phyloP scores from a whole-genome alignment of 371 early-diverging fungal species.

The Apophysomyces trapeziformis region DNA sequence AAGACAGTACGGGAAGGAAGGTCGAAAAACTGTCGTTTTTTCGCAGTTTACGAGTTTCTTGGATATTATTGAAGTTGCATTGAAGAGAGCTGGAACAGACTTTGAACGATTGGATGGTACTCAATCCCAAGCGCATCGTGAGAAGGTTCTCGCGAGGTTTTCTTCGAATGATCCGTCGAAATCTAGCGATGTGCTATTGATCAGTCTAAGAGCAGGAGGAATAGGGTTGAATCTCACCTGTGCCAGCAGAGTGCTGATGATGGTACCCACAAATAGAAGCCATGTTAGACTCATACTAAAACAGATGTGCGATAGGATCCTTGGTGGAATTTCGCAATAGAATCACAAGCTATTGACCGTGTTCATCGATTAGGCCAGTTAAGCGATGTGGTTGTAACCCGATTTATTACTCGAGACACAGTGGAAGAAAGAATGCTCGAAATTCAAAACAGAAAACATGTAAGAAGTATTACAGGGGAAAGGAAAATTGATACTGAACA shows the following conservation, averaged over 20 bases:
- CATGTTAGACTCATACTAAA: too few species aligned
- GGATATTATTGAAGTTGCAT: constrained; percentile 65
- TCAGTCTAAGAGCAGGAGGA: constrained; percentile 87
- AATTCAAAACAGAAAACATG: constrained; percentile 64
- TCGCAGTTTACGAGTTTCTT: constrained; percentile 85
- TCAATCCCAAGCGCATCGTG: constrained; percentile 63
- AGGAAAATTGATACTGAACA: not conserved
- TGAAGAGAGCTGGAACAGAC: constrained; percentile 53
- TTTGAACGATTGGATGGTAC: constrained; percentile 76
- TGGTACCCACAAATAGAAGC: constrained; percentile 40
- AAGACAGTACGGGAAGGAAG: constrained; percentile 35
- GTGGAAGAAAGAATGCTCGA: constrained; percentile 72
- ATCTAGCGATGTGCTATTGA: constrained; percentile 65
- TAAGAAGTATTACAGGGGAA: constrained; percentile 10
- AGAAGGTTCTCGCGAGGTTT: constrained; percentile 62
- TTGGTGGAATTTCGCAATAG: constrained; percentile 87
- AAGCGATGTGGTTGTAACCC: constrained; percentile 59
- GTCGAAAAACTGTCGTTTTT: constrained; percentile 73
- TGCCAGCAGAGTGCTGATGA: constrained; percentile 74
- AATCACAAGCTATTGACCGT: constrained; percentile 88
- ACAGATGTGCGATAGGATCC: constrained; percentile 59
- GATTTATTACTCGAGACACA: constrained; percentile 59
- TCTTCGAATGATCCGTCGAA: constrained; percentile 34
- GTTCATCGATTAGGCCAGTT: constrained; percentile 85
- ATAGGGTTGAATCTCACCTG: constrained; percentile 89